Conservation (phyloP, 106 monocot genomes). For the Dendrobium officinale region DNA sequence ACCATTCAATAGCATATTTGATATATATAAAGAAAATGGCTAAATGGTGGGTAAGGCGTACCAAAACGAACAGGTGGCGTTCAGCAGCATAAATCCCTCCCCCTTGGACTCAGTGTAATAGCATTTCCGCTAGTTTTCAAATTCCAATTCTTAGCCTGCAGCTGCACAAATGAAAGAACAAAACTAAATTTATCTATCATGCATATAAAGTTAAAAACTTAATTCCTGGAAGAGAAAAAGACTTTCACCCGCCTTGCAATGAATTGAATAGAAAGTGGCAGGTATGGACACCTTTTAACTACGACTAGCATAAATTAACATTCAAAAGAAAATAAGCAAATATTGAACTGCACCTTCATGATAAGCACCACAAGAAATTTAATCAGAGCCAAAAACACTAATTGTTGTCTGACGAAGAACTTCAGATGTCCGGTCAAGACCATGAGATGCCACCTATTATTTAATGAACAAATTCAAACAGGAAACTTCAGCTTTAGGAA, state of each 20-base stretch:
- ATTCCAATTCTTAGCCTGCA: not conserved
- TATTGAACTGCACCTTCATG: not conserved
- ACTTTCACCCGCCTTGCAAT: not conserved
- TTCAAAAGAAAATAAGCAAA: not conserved
- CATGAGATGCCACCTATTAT: conserved; percentile 69
- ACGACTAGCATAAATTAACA: not conserved
- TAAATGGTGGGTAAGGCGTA: not conserved
- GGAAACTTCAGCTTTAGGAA: not conserved
- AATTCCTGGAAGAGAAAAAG: not conserved
- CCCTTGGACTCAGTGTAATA: not conserved
- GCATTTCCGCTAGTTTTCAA: not conserved
- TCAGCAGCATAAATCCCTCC: not conserved
- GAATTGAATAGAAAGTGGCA: not conserved
- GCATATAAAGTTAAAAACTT: not conserved
- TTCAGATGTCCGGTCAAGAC: conserved; percentile 61
- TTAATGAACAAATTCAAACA: not conserved
- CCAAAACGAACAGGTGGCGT: not conserved
- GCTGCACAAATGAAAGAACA: not conserved
- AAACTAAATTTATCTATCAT: not conserved
- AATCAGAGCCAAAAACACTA: conserved; percentile 29
- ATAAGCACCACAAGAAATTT: not conserved
- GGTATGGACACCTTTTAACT: not conserved
- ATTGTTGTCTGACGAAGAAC: conserved; percentile 58
- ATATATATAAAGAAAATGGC: not conserved
- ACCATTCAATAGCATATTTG: not conserved